Conservation (phyloP, 179 eudicot genomes). For the Spergularia azorica region DNA sequence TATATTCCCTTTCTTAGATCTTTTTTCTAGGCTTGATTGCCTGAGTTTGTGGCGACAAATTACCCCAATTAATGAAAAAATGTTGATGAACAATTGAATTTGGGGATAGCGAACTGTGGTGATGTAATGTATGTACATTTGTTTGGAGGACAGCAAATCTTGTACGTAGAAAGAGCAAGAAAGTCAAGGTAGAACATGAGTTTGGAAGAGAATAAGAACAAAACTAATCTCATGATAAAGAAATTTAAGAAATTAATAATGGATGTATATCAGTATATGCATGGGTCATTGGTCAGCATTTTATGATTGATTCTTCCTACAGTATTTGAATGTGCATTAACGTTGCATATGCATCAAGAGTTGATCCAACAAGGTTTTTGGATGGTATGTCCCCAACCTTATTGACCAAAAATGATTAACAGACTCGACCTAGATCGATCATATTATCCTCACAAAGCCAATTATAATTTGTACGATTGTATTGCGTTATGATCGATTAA, state of each 20-base stretch:
- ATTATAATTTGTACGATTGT: too few species aligned
- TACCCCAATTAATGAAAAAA: not conserved
- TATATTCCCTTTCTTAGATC: not conserved
- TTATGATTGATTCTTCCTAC: too few species aligned
- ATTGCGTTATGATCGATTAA: too few species aligned
- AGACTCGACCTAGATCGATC: too few species aligned
- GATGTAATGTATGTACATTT: not conserved
- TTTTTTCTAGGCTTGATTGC: constrained; percentile 8
- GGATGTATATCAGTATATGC: not conserved
- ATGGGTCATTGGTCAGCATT: not conserved
- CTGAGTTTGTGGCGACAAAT: not conserved
- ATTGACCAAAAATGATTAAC: too few species aligned
- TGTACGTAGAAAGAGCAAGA: not conserved
- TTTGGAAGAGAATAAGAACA: too few species aligned
- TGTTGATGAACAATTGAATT: not conserved
- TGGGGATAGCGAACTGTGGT: not conserved
- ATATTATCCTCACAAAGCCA: too few species aligned
- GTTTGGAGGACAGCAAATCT: constrained; percentile 7
- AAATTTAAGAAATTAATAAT: not conserved
- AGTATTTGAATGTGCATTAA: too few species aligned
- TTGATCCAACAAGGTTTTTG: too few species aligned
- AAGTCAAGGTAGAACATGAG: constrained; percentile 9
- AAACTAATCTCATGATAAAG: too few species aligned
- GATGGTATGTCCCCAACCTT: too few species aligned
- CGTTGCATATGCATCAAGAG: too few species aligned